Evolutionary conservation across 495 filamentous ascomycete species (phyloP).

Genomic region (Thermothielavioides terrestris): DNA sequence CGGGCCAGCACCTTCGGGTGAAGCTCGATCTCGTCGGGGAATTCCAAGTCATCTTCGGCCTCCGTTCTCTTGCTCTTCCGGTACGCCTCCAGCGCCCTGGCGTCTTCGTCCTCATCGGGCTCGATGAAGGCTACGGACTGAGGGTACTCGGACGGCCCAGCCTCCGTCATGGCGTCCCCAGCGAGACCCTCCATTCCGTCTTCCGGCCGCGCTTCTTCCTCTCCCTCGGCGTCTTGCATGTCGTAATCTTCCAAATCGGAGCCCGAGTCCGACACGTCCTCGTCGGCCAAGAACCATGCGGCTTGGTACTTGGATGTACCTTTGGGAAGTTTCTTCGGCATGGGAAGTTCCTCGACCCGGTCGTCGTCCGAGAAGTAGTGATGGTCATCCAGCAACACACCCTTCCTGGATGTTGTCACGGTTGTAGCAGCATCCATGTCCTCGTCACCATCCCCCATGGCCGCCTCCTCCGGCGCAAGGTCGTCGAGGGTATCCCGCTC

Average conservation of each 20-base stretch:
- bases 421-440: constrained; percentile 46
- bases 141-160: constrained; percentile 71
- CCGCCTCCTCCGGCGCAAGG: constrained; percentile 73
- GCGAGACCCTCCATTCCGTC: constrained; percentile 72
- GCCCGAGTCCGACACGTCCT: constrained; percentile 71
- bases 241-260: constrained; percentile 74
- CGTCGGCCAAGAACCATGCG: constrained; percentile 85
- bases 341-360: constrained; percentile 20
- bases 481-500: constrained; percentile 76
- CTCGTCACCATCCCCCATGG: constrained; percentile 56
- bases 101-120: constrained; percentile 79
- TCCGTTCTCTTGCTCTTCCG: constrained; percentile 66
- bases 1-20: constrained; percentile 77
- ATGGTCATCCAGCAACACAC: constrained; percentile 90
- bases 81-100: constrained; percentile 67
- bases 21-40: constrained; percentile 95
- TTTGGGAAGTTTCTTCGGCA: constrained; percentile 70
- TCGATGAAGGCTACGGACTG: constrained; percentile 89
- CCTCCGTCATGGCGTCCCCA: constrained; percentile 63
- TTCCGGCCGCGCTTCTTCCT: constrained; percentile 49
- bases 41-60: constrained; percentile 81
- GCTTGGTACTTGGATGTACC: constrained; percentile 91
- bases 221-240: constrained; percentile 53
- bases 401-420: constrained; percentile 45
- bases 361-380: constrained; percentile 96